Evolutionary conservation across 164 flowering plant genomes (phyloP), one percentile per base, ranked within the genome.

Genomic region (Liquidambar formosana): DNA sequence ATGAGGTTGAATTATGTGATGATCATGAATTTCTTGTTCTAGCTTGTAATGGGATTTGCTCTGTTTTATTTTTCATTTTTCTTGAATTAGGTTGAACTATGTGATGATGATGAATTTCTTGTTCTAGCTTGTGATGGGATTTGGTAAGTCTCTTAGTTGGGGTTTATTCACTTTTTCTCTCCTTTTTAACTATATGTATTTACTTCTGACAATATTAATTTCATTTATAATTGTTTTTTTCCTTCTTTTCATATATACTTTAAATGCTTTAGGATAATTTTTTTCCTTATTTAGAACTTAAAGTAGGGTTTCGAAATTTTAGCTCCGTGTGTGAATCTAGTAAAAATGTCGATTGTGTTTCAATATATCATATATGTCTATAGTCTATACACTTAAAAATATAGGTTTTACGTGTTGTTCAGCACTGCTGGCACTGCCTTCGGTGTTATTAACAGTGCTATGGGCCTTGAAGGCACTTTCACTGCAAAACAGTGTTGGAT

Each of bases 31-130:
- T 95, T 75, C 59, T 95, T 27, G 94, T 91, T 57, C 81, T 95
- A 58, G 99, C 99, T 62, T 95, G 99, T 78, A 97, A 92, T 84
- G 99, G 99, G 44, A 89, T 94, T 18, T 94, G 99, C n/a, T n/a
- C n/a, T n/a, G n/a, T n/a, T n/a, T n/a, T n/a, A n/a, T n/a, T n/a
- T n/a, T 12, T 5, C 27, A 11, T 15, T 22, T 49, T 53, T 61
- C 13, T 14, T 73, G 61, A 26, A 58, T 33, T 61, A 89, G 99
- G 87, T 89, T 82, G 93, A 88, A 66, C 89, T 94, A 51, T 85
- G 96, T 65, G 94, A 87, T 56, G 97, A 94, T 73, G 99, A 94
- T 71, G 99, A 94, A 19, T 94, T 94, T 75, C 59, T 94, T 27
- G 96, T 91, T 57, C 81, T 94, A 57, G 99, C 99, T 62, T 94